These are phyloP conservation scores for Lachancea mirantina DNA, from an alignment of 805 yeast species.

Conservation along the genomic window DNA sequence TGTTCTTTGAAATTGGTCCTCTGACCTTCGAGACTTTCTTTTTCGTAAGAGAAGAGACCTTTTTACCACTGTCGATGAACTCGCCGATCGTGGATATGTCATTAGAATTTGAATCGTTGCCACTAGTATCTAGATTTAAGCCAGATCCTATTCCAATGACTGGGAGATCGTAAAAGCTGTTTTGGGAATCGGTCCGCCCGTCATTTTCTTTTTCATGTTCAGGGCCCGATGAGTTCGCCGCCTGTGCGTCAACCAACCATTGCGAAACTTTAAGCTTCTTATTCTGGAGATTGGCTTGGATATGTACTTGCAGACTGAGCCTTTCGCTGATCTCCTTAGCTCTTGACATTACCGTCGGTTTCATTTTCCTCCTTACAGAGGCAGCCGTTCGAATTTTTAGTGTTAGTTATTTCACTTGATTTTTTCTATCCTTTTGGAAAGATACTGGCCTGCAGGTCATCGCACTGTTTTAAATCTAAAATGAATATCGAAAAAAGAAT, in stretches of 20 bases:
- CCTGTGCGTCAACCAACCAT: slow-evolving; percentile 19
- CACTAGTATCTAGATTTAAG: slow-evolving; percentile 15
- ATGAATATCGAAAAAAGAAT: too few species aligned
- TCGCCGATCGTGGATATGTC: slow-evolving; percentile 33
- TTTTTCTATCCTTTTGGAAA: too few species aligned
- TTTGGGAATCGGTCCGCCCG: slow-evolving; percentile 12
- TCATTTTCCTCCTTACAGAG: not conserved
- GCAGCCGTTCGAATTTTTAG: too few species aligned
- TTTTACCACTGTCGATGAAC: slow-evolving; percentile 29
- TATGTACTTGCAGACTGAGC: slow-evolving; percentile 26
- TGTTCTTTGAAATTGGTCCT: slow-evolving; percentile 9
- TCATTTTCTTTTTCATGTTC: slow-evolving; percentile 2
- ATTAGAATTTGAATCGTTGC: slow-evolving; percentile 1
- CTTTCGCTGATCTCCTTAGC: slow-evolving; percentile 31
- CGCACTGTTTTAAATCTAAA: slow-evolving; percentile 3
- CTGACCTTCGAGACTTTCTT: slow-evolving; percentile 19
- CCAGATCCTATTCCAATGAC: slow-evolving; percentile 30
- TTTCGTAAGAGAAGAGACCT: slow-evolving; percentile 26
- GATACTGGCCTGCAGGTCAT: slow-evolving; percentile 8
- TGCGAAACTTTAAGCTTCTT: slow-evolving; percentile 19
- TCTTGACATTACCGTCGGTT: slow-evolving; percentile 21
- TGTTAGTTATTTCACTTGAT: too few species aligned
- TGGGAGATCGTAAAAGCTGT: slow-evolving; percentile 26
- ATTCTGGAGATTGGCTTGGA: slow-evolving; percentile 22
- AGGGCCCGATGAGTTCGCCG: not conserved